Base-by-base conservation (phyloP, 371 early-diverging fungal genomes). In the Actinomortierella ambigua region DNA sequence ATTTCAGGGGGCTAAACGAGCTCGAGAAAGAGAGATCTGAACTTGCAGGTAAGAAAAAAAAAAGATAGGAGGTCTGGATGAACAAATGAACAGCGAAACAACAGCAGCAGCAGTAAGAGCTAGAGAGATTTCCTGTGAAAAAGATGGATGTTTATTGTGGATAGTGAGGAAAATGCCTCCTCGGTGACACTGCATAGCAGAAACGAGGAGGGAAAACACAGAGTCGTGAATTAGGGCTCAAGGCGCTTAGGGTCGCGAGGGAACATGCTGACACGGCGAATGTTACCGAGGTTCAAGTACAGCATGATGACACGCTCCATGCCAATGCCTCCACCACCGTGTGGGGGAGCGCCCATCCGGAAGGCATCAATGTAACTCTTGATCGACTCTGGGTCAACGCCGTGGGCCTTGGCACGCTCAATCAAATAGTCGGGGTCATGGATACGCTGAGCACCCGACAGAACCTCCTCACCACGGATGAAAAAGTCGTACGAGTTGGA, bases 401-500 rank as follows among this genome's bases (percentile, higher is more conserved):
- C 95, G 58, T 93, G 92, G 40, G 77, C 88, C 55, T 87, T 84
- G 57, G 94, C 93, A 55, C 98, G 91, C 79, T 95, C 87, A 26
- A 81, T 80, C 63, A 99, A 86, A 57, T 92, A 84, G 13, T 81
- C 90, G 29, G 97, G 81, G 71, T 98, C 94, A 77, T 98, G 98
- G 62, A 99, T 89, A 88, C 99, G 97, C 85, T 99, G 99, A 26
- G 99, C 99, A 55, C 99, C 99, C 41, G 99, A 99, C 68, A 98
- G 82, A 76, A 99, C 98, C 81, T 99, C 99, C 79, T 99, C 99
- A 57, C 99, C 99, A 59, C 99, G 90, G 81, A 99, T 90, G 85
- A 99, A 99, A 83, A 99, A 98, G 87, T 99, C 99, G 81, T 98
- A 99, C 23, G 99, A 98, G 90, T 98, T 98, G 68, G 98, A 95